Conservation (phyloP, 1,139 yeast genomes). For the Yamadazyma songkhlaensis region DNA sequence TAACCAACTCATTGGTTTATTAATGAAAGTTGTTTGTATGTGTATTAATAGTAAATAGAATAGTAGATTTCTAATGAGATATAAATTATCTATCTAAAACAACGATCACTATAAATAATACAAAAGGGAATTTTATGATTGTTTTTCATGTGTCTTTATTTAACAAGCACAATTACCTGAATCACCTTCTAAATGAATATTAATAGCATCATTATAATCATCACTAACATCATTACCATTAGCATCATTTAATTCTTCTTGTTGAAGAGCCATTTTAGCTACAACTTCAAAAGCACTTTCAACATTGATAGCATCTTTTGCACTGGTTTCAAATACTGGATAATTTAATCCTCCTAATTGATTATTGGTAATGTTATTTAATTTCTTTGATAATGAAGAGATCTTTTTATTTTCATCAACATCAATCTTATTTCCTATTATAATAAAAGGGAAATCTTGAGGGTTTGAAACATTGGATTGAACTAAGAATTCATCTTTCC, state of each 20-base stretch:
- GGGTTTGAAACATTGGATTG: slow-evolving; percentile 94
- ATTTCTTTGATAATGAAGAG: slow-evolving; percentile 73
- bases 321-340: slow-evolving; percentile 93
- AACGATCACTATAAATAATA: not conserved
- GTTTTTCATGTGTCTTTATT: not conserved
- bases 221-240: slow-evolving; percentile 69
- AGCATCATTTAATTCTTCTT: slow-evolving; percentile 84
- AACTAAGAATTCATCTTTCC: slow-evolving; percentile 94
- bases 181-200: slow-evolving; percentile 87
- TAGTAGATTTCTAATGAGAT: not conserved
- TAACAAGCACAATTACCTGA: slow-evolving; percentile 75
- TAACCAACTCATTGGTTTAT: slow-evolving; percentile 27
- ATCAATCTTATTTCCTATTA: slow-evolving; percentile 92
- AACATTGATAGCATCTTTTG: slow-evolving; percentile 90
- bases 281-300: slow-evolving; percentile 95
- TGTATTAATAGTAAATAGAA: slow-evolving; percentile 21
- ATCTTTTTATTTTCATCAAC: slow-evolving; percentile 88
- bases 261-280: slow-evolving; percentile 90
- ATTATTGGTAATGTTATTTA: slow-evolving; percentile 75
- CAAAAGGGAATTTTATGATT: not conserved
- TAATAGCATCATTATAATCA: slow-evolving; percentile 94
- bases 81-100: no score
- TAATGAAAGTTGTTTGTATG: slow-evolving; percentile 32
- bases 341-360: slow-evolving; percentile 75
- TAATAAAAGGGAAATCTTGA: slow-evolving; percentile 91